phyloP scores from a whole-genome alignment of 2,329 filamentous ascomycete species.

The Xylaria sp. region DNA sequence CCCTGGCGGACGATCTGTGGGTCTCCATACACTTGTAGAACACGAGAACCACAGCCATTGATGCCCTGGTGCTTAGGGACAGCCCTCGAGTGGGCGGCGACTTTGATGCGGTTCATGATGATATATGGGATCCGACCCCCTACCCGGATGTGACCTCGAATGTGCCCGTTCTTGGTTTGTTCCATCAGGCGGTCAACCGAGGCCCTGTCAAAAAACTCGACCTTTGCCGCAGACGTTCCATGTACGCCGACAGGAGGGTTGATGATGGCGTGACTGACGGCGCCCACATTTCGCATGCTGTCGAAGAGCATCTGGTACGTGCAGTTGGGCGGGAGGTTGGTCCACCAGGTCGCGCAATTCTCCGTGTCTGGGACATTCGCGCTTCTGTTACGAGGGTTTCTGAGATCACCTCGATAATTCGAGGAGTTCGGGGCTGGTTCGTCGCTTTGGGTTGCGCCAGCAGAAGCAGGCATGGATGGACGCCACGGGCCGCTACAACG shows the following conservation, averaged over 20 bases:
- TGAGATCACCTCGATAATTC: slow-evolving; percentile 30
- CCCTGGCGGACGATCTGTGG: not conserved
- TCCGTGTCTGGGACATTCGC: slow-evolving; percentile 22
- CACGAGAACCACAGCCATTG: slow-evolving; percentile 17
- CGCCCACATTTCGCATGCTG: slow-evolving; percentile 33
- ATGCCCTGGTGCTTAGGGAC: not conserved
- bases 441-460: not conserved
- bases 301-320: slow-evolving; percentile 33
- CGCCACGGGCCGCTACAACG: slow-evolving; percentile 15
- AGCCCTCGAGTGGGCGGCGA: slow-evolving; percentile 13
- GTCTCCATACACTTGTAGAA: slow-evolving; percentile 25
- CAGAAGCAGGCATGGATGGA: not conserved
- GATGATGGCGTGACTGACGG: slow-evolving; percentile 28
- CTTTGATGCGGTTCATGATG: slow-evolving; percentile 16
- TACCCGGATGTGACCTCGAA: slow-evolving; percentile 18
- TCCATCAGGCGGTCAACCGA: slow-evolving; percentile 28
- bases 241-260: slow-evolving; percentile 8
- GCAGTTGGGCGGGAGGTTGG: slow-evolving; percentile 22
- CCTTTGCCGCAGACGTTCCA: slow-evolving; percentile 20
- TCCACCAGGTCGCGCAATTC: slow-evolving; percentile 35
- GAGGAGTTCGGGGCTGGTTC: not conserved
- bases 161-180: not conserved
- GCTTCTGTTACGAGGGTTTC: slow-evolving; percentile 28
- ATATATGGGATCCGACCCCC: slow-evolving; percentile 20
- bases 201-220: slow-evolving; percentile 33